phyloP scores from a whole-genome alignment of 257 asterid genomes.

The Paraleonurus japonicus region DNA sequence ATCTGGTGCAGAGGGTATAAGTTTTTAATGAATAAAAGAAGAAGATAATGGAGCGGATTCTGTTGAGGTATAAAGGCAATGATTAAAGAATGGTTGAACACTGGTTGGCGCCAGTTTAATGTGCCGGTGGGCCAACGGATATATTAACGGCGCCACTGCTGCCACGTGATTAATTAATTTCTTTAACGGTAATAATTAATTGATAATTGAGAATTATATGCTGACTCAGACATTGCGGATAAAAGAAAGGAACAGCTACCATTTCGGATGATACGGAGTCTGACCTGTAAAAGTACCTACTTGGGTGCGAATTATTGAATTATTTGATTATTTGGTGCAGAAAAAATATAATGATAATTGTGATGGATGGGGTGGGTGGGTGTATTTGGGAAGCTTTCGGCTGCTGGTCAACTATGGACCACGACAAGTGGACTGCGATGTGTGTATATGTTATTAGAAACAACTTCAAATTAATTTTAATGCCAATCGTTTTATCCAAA shows the following conservation, averaged over 20 bases:
- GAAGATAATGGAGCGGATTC: constrained; percentile 20
- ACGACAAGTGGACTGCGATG: background rate
- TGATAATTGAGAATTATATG: background rate
- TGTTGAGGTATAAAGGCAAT: constrained; percentile 15
- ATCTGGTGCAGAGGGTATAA: constrained; percentile 13
- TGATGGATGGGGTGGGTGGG: constrained; percentile 8
- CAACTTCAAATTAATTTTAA: background rate
- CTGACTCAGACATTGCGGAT: constrained; percentile 3
- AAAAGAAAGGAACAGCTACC: background rate
- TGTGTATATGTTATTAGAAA: background rate
- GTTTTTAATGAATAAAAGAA: background rate
- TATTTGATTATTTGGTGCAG: constrained; percentile 17
- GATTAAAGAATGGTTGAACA: constrained; percentile 19
- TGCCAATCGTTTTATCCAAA: background rate
- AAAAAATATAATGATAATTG: background rate
- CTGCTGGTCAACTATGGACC: constrained; percentile 32
- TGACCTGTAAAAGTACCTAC: constrained; percentile 33
- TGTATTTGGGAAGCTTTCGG: constrained; percentile 22
- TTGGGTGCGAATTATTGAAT: constrained; percentile 6
- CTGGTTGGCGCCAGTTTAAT: constrained; percentile 53
- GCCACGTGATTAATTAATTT: constrained; percentile 32
- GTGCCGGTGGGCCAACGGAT: constrained; percentile 29
- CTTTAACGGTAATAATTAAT: background rate
- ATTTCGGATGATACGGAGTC: background rate
- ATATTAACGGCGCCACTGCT: constrained; percentile 23